phyloP scores from a whole-genome alignment of 179 eudicot species.

The Corrigiola litoralis region DNA sequence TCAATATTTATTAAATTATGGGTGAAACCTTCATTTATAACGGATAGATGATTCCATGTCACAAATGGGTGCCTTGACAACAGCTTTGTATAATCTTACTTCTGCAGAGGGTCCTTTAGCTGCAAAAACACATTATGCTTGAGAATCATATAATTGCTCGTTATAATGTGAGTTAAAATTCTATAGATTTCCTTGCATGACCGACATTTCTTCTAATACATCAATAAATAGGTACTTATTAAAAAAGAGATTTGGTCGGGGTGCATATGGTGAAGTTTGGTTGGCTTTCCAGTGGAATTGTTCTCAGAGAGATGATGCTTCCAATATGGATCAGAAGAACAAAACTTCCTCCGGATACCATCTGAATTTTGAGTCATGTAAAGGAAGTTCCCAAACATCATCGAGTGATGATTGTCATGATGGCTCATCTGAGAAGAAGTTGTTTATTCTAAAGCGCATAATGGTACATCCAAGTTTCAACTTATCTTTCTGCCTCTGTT shows the following conservation, averaged over 20 bases:
- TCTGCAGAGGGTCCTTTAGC: no score
- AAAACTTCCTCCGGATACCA: conserved; percentile 28
- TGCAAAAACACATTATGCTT: no score
- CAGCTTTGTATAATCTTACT: no score
- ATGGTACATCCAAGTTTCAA: conserved; percentile 58
- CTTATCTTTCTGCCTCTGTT: no score
- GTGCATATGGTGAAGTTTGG: conserved; percentile 99
- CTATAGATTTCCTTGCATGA: conserved; percentile 1
- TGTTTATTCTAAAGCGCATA: conserved; percentile 91
- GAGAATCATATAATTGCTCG: no score
- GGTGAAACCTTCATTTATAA: no score
- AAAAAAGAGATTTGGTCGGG: conserved; percentile 82
- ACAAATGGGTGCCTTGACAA: no score
- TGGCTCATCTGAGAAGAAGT: conserved; percentile 34
- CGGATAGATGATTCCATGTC: no score
- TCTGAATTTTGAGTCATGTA: conserved; percentile 26
- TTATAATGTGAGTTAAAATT: neutral
- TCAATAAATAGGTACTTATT: conserved; percentile 56
- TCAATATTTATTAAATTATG: no score
- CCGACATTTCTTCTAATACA: neutral
- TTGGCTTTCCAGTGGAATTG: conserved; percentile 95
- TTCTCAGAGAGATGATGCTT: conserved; percentile 38
- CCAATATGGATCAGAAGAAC: conserved; percentile 31
- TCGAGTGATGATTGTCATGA: conserved; percentile 34
- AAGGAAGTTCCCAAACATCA: conserved; percentile 30